Evolutionary conservation across 129 eudicot species (phyloP), one percentile per base, ranked within the genome.

Genomic region (Calendula officinalis): DNA sequence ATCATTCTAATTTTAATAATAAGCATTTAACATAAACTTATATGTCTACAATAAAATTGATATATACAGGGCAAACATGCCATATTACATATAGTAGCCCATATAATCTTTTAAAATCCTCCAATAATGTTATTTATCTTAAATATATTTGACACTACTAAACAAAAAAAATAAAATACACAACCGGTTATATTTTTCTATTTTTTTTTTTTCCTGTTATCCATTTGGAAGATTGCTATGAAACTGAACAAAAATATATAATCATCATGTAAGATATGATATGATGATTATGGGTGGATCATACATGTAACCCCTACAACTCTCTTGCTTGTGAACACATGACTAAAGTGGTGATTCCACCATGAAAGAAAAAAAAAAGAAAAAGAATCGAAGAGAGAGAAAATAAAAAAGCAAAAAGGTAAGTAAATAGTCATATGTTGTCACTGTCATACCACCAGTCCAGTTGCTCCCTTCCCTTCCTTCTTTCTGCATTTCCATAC

Each of bases 361-460:
- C 62, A 53, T 53, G 70, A 51, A 53, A 67, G 33, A 13, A 56
- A 16, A 64, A n/a, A 15, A 32, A 35, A 70, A 59, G 36, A 36
- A 60, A 58, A 16, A 11, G n/a, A 58, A n/a, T 32, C 10, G 46
- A 7, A 52, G 56, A 33, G 68, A 55, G 70, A 54, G 41, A 37
- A 56, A 53, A 3, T 4, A 0, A 27, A 35, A 60, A 13, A 7
- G 10, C 1, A 32, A 73, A 71, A 67, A 56, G 67, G 43, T 55
- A 73, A 30, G 14, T 56, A 42, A 73, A 65, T 66, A 64, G 58
- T 72, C 71, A 55, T 55, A 58, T 63, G 42, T 66, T 64, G 71
- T 73, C 71, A 72, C 64, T 57, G 22, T 72, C 77, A 43, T 62
- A 50, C 38, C 76, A 62, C 50, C 70, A 60, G 52, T 70, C 59